Base-by-base conservation (phyloP, 768 basidiomycete species). In the Tephrocybe sp. region DNA sequence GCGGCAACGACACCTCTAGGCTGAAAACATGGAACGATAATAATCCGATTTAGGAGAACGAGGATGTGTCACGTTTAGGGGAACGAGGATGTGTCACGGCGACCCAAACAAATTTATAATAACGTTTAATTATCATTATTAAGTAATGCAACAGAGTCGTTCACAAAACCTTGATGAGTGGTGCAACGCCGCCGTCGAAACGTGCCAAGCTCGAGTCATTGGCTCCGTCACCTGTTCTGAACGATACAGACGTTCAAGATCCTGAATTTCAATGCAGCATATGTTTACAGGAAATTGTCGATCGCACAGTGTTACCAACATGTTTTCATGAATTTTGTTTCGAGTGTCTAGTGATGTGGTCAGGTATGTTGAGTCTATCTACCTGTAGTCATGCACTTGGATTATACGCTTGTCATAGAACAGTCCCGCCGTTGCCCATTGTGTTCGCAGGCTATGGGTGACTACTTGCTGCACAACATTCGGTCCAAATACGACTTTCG, bases 311-410 rank as follows among this genome's bases (percentile, higher is more conserved):
- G 31, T 73, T 95, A 21, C 90, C 92, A 1, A 76, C 73, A 7
- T 97, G 94, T 65, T 88, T 90, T 1, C 94, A 97, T 71, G 88
- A 90, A 61, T 94, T 94, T 61, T 97, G 94, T 60, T 95, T 95
- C 56, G 88, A 91, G 48, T 97, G 94, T 64, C 75, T 97, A 19
- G 70, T 87, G 40, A 68, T 93, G 1, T 95, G 93, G 94, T 79
- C 88, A 45, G 85, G 89, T 89, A 52, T 56, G 78, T 69, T n/a
- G 8, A 16, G 37, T 34, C 29, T 30, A 30, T 30, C 7, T 6
- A 30, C n/a, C n/a, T 29, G 27, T 19, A 21, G 4, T 38, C 23
- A 25, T 43, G 33, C 7, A 12, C 25, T 31, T 23, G 31, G 18
- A 38, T 34, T 18, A 13, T 31, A 16, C 8, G 16, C n/a, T 40